Evolutionary conservation across 202 grass and related monocot genomes (phyloP).

Genomic region (Digitaria exilis): DNA sequence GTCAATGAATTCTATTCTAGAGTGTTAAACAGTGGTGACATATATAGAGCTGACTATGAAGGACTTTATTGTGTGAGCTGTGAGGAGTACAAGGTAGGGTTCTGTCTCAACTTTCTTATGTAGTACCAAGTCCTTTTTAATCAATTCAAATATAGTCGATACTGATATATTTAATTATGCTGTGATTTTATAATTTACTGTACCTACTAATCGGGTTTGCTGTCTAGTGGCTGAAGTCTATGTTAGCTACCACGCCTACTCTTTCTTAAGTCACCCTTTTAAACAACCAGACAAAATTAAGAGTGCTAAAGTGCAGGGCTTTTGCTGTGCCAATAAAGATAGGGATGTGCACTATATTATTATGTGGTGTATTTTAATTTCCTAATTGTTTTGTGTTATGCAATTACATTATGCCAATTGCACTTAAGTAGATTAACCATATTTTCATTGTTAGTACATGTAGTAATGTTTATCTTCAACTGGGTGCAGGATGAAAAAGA

Average conservation of each 20-base stretch:
- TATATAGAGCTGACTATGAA: slow-evolving; percentile 92
- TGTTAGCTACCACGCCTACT: background rate
- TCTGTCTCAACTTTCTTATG: slow-evolving; percentile 23
- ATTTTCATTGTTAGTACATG: background rate
- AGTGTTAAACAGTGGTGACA: slow-evolving; percentile 85
- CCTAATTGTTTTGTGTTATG: background rate
- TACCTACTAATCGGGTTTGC: background rate
- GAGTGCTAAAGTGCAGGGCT: background rate
- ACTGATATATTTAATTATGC: background rate
- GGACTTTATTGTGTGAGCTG: slow-evolving; percentile 88
- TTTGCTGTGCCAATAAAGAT: background rate
- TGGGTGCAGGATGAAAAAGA: slow-evolving; percentile 92
- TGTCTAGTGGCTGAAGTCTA: background rate
- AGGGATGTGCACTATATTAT: background rate
- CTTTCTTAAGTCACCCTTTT: background rate
- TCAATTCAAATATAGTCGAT: background rate
- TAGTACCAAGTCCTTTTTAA: background rate
- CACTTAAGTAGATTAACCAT: background rate
- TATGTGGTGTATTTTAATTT: background rate
- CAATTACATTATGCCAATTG: background rate
- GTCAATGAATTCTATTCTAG: slow-evolving; percentile 92
- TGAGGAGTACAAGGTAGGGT: slow-evolving; percentile 94
- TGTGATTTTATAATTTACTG: background rate
- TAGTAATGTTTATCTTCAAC: slow-evolving; percentile 28
- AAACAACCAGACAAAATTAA: background rate